These are phyloP conservation scores for Tieghemostelium lacteum DNA, from an alignment of 78 protist genomes.

Conservation along the genomic window DNA sequence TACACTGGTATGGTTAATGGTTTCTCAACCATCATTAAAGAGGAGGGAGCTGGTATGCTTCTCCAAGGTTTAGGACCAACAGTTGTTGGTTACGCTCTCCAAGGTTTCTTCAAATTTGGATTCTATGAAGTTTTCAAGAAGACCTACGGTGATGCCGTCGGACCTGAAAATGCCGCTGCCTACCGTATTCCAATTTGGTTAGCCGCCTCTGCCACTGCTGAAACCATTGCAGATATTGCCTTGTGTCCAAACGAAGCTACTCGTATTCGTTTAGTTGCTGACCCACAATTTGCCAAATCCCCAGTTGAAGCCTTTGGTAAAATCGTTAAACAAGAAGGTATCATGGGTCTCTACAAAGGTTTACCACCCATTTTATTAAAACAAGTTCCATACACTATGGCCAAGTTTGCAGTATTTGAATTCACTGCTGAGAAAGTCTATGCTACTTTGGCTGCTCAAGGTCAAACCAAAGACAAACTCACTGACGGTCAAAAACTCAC, in stretches of 20 bases:
- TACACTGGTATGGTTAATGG: constrained; percentile 73
- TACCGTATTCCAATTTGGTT: constrained; percentile 83
- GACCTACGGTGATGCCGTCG: constrained; percentile 83
- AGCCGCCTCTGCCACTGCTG: constrained; percentile 91
- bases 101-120: constrained; percentile 93
- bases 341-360: constrained; percentile 76
- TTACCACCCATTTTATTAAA: constrained; percentile 89
- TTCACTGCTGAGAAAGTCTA: constrained; percentile 80
- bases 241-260: constrained; percentile 90
- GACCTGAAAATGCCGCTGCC: constrained; percentile 89
- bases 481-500: constrained; percentile 83
- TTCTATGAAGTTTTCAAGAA: constrained; percentile 94
- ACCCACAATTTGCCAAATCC: constrained; percentile 72
- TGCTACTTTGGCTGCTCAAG: constrained; percentile 23
- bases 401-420: constrained; percentile 86
- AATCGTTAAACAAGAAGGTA: constrained; percentile 67
- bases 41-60: constrained; percentile 82
- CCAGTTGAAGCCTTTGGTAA: constrained; percentile 73
- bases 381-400: constrained; percentile 55
- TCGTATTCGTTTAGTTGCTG: constrained; percentile 82
- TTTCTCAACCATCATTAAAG: constrained; percentile 53
- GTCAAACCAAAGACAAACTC: constrained; percentile 35
- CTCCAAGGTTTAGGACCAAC: constrained; percentile 80
- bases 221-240: constrained; percentile 92
- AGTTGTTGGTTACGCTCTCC: constrained; percentile 91